Evolutionary conservation across 345 rosid genomes (phyloP).

Genomic region (Populus alba): DNA sequence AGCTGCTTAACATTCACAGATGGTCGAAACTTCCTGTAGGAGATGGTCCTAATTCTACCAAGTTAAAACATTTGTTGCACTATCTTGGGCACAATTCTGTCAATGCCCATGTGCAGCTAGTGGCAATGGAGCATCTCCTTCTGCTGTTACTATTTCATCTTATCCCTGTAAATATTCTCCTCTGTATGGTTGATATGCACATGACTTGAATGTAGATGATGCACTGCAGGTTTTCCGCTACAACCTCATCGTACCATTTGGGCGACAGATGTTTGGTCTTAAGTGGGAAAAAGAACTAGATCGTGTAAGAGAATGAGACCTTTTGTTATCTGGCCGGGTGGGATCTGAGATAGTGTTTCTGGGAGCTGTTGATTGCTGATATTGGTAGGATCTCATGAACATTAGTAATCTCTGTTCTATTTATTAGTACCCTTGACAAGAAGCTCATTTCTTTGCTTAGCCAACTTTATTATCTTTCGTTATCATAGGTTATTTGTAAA

Average conservation of each 20-base stretch:
- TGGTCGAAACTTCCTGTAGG: too few relatives aligned
- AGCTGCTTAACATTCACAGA: background rate
- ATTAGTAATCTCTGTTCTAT: too few relatives aligned
- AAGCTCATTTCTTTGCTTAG: too few relatives aligned
- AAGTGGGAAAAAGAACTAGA: conserved; percentile 87
- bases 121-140: background rate
- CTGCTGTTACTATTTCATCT: background rate
- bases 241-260: conserved; percentile 78
- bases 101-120: background rate
- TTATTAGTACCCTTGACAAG: too few relatives aligned
- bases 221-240: conserved; percentile 70
- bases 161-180: background rate
- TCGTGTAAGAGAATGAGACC: conserved; percentile 46
- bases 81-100: background rate
- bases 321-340: background rate
- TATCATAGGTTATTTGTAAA: too few relatives aligned
- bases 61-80: background rate
- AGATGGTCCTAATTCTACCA: too few relatives aligned
- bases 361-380: too few relatives aligned
- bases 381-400: too few relatives aligned
- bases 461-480: too few relatives aligned
- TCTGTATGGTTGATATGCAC: background rate
- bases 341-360: too few relatives aligned
- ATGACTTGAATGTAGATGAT: background rate
- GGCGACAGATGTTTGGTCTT: conserved; percentile 82